Evolutionary conservation across 139 green algal genomes (phyloP).

Genomic region (Asterochloris sp.): DNA sequence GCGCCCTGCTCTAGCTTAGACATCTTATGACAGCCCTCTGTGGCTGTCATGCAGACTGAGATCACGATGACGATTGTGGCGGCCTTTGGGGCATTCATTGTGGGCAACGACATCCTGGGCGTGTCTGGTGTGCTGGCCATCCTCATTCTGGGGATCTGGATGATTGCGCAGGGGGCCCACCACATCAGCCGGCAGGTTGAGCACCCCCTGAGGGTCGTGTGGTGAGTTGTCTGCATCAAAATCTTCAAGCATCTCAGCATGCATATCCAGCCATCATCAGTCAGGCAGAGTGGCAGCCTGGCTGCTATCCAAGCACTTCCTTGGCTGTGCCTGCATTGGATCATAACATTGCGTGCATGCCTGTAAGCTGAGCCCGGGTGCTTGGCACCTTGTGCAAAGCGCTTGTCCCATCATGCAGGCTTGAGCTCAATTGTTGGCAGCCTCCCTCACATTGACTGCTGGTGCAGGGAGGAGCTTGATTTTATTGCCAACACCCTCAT

Average conservation of each 20-base stretch:
- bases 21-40: no score
- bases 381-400: no score
- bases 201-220: conserved; percentile 48
- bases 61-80: conserved; percentile 49
- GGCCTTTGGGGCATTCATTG: conserved; percentile 46
- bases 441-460: no score
- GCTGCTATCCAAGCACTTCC: no score
- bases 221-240: conserved; percentile 12
- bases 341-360: neutral
- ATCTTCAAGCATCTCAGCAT: no score
- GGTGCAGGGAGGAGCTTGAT: conserved; percentile 52
- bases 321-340: neutral
- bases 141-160: conserved; percentile 40
- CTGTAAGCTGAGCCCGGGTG: neutral
- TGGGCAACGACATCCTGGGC: conserved; percentile 47
- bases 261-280: no score
- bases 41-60: conserved; percentile 19
- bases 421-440: no score
- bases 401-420: no score
- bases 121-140: conserved; percentile 63
- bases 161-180: conserved; percentile 39
- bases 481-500: conserved; percentile 72
- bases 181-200: conserved; percentile 38
- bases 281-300: no score
- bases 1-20: no score